Percentiles rank a stretch among this genome's conserved stretches.
Evolutionary conservation across 768 basidiomycete genomes (phyloP).

Genomic region (Lentinula raphanica): DNA sequence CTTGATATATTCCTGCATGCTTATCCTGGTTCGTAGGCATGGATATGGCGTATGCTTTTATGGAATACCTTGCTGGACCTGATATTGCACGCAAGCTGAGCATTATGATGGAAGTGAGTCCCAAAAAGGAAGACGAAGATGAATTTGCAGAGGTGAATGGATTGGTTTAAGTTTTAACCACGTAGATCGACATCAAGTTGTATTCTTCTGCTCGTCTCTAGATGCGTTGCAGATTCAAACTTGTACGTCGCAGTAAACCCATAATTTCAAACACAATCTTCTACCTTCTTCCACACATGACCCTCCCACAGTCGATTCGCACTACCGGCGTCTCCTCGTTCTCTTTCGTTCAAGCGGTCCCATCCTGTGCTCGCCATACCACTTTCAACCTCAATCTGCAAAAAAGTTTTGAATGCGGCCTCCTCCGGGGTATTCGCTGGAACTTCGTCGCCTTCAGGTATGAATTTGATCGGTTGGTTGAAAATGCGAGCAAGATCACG

Average conservation of each 20-base stretch:
- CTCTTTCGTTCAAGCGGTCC: not conserved
- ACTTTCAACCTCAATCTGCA: not conserved
- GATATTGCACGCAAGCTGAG: constrained; percentile 12
- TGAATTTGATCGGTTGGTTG: not conserved
- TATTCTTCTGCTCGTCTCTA: no score
- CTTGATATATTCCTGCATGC: no score
- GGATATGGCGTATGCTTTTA: constrained; percentile 30
- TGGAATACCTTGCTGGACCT: constrained; percentile 24
- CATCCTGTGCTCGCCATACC: not conserved
- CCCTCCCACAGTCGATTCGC: constrained; percentile 5
- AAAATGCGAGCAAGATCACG: not conserved
- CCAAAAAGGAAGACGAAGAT: constrained; percentile 19
- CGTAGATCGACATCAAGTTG: not conserved
- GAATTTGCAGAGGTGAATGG: constrained; percentile 23
- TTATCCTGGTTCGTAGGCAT: constrained; percentile 18
- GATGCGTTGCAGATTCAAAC: no score
- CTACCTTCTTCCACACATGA: constrained; percentile 1
- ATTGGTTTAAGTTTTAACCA: constrained; percentile 10
- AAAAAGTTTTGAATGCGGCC: not conserved
- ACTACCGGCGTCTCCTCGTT: not conserved
- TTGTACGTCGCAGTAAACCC: no score
- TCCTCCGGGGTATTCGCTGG: not conserved
- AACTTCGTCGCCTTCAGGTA: not conserved
- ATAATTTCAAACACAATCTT: not conserved
- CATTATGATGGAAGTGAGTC: constrained; percentile 17